phyloP scores from a whole-genome alignment of 1,284 basidiomycete species.

The Inonotus obliquus region DNA sequence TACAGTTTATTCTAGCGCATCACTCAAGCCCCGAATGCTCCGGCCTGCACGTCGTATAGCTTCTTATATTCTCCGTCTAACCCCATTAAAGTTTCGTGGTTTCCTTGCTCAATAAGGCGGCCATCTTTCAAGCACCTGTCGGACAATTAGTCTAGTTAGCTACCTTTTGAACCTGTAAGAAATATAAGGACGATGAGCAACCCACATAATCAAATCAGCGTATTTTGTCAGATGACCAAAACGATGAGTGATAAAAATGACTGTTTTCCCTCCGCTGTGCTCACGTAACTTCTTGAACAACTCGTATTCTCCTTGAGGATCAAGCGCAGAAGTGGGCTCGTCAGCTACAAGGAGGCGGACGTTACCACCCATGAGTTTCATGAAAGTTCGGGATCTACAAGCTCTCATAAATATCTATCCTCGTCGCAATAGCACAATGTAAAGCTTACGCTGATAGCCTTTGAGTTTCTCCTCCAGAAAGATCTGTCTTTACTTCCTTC shows the following conservation, averaged over 20 bases:
- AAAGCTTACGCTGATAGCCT: constrained; percentile 36
- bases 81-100: constrained; percentile 6
- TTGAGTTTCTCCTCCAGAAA: constrained; percentile 39
- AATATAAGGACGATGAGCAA: too few relatives aligned
- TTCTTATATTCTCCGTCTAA: constrained; percentile 9
- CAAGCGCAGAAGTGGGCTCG: constrained; percentile 36
- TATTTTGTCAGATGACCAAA: constrained; percentile 32
- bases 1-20: background rate
- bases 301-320: constrained; percentile 32
- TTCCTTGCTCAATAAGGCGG: constrained; percentile 11
- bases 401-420: background rate
- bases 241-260: constrained; percentile 37
- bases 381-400: constrained; percentile 37
- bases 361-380: constrained; percentile 28
- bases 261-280: constrained; percentile 30
- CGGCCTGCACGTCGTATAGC: constrained; percentile 9
- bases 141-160: background rate
- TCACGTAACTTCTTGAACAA: constrained; percentile 30
- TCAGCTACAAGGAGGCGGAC: constrained; percentile 36
- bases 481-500: constrained; percentile 31
- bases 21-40: background rate
- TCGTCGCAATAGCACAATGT: background rate
- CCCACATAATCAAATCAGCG: constrained; percentile 40
- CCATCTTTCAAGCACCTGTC: constrained; percentile 16
- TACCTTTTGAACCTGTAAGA: too few relatives aligned